These are phyloP conservation scores for Helianthus annuus DNA, from an alignment of 129 eudicot genomes.

Conservation along the genomic window HanXRQr2.0-SUNRISE NC_035443.2:159727621-159728120, in stretches of 20 bases:
- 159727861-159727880: constrained; percentile 49
- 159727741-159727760: constrained; percentile 53
- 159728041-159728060: constrained; percentile 58
- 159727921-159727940: constrained; percentile 75
- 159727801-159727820: constrained; percentile 53
- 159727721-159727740: constrained; percentile 62
- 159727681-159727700: neutral
- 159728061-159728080: constrained; percentile 68
- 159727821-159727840: constrained; percentile 83
- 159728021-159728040: constrained; percentile 61
- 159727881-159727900: constrained; percentile 63
- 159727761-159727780: constrained; percentile 65
- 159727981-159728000: constrained; percentile 50
- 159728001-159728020: constrained; percentile 87
- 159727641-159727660: neutral
- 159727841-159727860: constrained; percentile 61
- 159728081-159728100: constrained; percentile 63
- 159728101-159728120: constrained; percentile 69
- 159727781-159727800: constrained; percentile 71
- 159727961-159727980: constrained; percentile 46
- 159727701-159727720: constrained; percentile 34
- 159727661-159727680: neutral
- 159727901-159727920: constrained; percentile 57
- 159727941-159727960: constrained; percentile 47
- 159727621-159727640: neutral